A percentile compares a stretch with the other conserved stretches of the same genome.
Evolutionary conservation across 768 basidiomycete genomes (phyloP).

Genomic region (Ephemerocybe angulata): DNA sequence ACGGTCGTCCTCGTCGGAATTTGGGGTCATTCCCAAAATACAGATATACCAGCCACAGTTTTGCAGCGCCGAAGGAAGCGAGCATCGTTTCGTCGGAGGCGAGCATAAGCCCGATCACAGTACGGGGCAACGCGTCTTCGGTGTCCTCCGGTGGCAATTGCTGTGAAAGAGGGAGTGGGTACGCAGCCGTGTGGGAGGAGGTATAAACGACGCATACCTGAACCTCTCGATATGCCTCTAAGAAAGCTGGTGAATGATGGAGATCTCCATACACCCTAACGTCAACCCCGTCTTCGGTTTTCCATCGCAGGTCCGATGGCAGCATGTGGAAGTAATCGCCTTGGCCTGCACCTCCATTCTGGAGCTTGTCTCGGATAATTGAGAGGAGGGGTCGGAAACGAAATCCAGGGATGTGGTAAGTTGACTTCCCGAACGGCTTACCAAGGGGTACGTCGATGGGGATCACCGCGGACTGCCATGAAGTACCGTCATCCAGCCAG

Average conservation of each 20-base stretch:
- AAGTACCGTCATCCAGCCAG: not conserved
- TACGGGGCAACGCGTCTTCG: not conserved
- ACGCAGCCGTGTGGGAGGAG: not conserved
- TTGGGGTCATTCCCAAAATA: constrained; percentile 17
- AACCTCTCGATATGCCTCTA: constrained; percentile 22
- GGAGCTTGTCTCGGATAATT: not conserved
- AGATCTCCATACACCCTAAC: constrained; percentile 26
- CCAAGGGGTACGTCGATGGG: constrained; percentile 1
- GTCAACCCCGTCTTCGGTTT: not conserved
- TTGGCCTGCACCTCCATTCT: not conserved
- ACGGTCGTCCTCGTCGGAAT: constrained; percentile 11
- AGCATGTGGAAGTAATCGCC: constrained; percentile 12
- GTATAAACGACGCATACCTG: constrained; percentile 17
- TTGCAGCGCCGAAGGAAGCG: constrained; percentile 14
- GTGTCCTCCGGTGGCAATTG: not conserved
- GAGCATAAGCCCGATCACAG: constrained; percentile 23
- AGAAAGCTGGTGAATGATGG: constrained; percentile 30
- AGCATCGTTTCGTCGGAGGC: constrained; percentile 18
- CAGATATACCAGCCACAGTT: constrained; percentile 17
- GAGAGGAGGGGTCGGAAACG: not conserved
- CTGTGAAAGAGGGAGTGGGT: not conserved
- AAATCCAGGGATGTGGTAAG: not conserved
- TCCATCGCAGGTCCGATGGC: constrained; percentile 13
- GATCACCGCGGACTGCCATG: not conserved
- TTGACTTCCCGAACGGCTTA: not conserved